phyloP scores from a whole-genome alignment of 176 grass and related monocot genomes.

The Phoenix roebelenii region DNA sequence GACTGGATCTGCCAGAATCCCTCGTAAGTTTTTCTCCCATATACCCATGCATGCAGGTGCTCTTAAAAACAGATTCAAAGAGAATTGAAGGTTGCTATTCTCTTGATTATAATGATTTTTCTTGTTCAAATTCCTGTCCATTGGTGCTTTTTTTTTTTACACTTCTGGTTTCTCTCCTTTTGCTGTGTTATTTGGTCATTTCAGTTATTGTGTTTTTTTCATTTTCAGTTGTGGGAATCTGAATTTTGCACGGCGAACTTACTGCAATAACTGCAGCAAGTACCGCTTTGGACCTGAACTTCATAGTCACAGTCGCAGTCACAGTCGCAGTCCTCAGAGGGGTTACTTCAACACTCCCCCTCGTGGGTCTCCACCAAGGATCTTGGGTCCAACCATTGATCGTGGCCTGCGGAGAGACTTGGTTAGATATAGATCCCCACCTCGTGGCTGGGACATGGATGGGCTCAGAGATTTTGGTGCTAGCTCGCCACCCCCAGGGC shows the following conservation, averaged over 20 bases:
- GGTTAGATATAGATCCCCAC: slow-evolving; percentile 42
- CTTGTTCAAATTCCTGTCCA: no score
- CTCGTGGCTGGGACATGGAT: slow-evolving; percentile 28
- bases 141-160: no score
- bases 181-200: no score
- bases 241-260: slow-evolving; percentile 84
- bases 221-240: slow-evolving; percentile 82
- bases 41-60: not conserved
- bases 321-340: slow-evolving; percentile 35
- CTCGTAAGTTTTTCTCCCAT: slow-evolving; percentile 25
- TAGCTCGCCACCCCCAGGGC: slow-evolving; percentile 31
- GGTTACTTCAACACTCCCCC: slow-evolving; percentile 32
- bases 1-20: slow-evolving; percentile 95
- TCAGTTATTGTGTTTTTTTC: slow-evolving; percentile 1
- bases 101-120: no score
- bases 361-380: slow-evolving; percentile 35
- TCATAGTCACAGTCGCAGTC: slow-evolving; percentile 19
- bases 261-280: slow-evolving; percentile 88
- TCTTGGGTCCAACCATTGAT: slow-evolving; percentile 34
- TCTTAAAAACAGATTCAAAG: not conserved
- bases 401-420: slow-evolving; percentile 34
- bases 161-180: no score
- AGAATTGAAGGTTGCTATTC: not conserved
- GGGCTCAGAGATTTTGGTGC: slow-evolving; percentile 35
- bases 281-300: slow-evolving; percentile 35